Evolutionary conservation across 2,329 filamentous ascomycete genomes (phyloP), one percentile per base, ranked within the genome.

Genomic region (Ceratocystis cubensis): DNA sequence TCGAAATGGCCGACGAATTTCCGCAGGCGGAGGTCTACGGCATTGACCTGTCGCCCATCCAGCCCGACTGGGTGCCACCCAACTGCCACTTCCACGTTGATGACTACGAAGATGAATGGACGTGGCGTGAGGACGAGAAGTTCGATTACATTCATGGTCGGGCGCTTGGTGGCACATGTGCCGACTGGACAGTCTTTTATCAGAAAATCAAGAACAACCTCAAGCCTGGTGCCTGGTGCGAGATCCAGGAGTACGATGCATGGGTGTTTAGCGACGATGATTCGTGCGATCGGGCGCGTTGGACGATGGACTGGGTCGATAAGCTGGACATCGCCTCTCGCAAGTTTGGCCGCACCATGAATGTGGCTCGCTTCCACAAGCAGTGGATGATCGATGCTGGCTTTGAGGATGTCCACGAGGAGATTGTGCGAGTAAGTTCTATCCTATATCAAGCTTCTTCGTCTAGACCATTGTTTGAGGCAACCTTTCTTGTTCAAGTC

Each of bases 31-130:
- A 70, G 5, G 74, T 78, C 8, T 71, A 76, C 22, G 83, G 82
- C 10, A 78, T 82, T 5, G 83, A 85, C 71, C 76, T 86, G 1
- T 82, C 80, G 13, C 82, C 82, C 0, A 84, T 84, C 50, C 82
- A 85, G 71, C 82, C 82, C 1, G 76, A 76, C 33, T 81, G 79
- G 75, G 80, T 86, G 2, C 84, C 84, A 1, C 76, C 78, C 33
- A 88, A 88, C 70, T 82, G 85, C 68, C 79, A 81, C 66, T 88
- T 88, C 70, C 78, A 85, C 66, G 80, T 88, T 45, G 85, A 88
- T 71, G 85, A 88, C 71, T 81, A 82, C 45, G 83, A 85, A 71
- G 77, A 81, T n/a, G 70, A 73, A 22, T 78, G 77, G 77, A 74
- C 77, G 69, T 76, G 75, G 67, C 70, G 70, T 1, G 65, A 69